These are phyloP conservation scores for Monilinia vaccinii-corymbosi DNA, from an alignment of 2,329 filamentous ascomycete genomes.

Conservation along the genomic window DNA sequence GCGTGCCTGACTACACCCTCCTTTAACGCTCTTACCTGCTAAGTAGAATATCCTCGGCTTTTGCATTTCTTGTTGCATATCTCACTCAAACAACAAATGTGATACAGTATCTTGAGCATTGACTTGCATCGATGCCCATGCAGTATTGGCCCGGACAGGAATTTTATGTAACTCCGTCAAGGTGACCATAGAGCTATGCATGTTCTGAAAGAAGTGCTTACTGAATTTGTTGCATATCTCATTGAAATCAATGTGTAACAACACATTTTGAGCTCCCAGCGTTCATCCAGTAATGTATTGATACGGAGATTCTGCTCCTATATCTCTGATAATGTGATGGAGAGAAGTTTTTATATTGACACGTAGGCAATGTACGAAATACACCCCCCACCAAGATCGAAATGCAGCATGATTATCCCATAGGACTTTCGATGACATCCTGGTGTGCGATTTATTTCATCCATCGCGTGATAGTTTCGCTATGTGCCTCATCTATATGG, in stretches of 20 bases:
- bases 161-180: background rate
- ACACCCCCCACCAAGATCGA: no score
- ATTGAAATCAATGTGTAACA: background rate
- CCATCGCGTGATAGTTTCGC: background rate
- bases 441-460: no score
- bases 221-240: conserved; percentile 5
- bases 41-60: background rate
- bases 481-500: background rate
- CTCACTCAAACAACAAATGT: background rate
- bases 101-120: background rate
- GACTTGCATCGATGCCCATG: background rate
- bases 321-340: background rate
- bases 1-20: background rate
- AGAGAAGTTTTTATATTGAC: background rate
- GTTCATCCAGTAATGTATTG: background rate
- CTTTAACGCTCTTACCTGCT: background rate
- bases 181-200: background rate
- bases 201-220: background rate
- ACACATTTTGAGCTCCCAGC: background rate
- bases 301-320: background rate
- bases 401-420: no score
- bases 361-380: no score
- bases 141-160: background rate
- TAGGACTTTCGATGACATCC: no score
- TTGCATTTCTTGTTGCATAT: conserved; percentile 1